Evolutionary conservation across 1,284 basidiomycete genomes (phyloP).

Genomic region (Ganoderma lingzhi): DNA sequence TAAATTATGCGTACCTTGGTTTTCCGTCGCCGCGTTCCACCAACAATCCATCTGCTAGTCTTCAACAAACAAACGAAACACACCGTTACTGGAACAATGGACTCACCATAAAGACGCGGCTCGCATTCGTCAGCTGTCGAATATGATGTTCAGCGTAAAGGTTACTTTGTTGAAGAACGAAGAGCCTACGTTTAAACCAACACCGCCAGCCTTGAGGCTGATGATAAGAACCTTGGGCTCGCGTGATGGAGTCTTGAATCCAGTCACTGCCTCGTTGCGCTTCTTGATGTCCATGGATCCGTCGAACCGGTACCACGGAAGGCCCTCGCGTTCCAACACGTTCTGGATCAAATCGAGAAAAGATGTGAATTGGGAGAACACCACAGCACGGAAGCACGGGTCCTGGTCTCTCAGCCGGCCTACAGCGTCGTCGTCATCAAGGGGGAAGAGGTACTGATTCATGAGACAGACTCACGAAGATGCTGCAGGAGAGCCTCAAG

Average conservation of each 20-base stretch:
- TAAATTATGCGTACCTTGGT: slow-evolving; percentile 70
- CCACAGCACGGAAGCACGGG: slow-evolving; percentile 83
- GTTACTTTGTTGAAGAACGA: not conserved
- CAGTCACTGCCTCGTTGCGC: slow-evolving; percentile 77
- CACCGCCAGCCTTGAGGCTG: slow-evolving; percentile 94
- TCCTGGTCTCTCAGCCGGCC: slow-evolving; percentile 74
- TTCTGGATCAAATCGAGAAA: slow-evolving; percentile 87
- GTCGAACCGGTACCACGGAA: slow-evolving; percentile 89
- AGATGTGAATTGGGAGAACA: slow-evolving; percentile 89
- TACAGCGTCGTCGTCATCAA: slow-evolving; percentile 36
- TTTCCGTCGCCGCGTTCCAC: slow-evolving; percentile 94
- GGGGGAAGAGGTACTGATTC: not conserved
- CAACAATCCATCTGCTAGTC: slow-evolving; percentile 87
- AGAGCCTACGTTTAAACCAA: slow-evolving; percentile 81
- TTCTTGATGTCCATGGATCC: slow-evolving; percentile 93
- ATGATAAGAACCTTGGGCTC: slow-evolving; percentile 86
- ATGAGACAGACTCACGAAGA: slow-evolving; percentile 56
- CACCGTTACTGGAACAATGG: slow-evolving; percentile 2
- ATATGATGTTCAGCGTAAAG: not conserved
- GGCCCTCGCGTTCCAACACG: slow-evolving; percentile 77
- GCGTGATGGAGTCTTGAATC: slow-evolving; percentile 73
- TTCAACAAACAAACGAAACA: not conserved
- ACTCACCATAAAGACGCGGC: slow-evolving; percentile 88
- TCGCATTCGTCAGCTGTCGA: slow-evolving; percentile 71
- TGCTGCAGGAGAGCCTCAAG: slow-evolving; percentile 77